These are phyloP conservation scores for Simplicillium aogashimaense DNA, from an alignment of 2,329 filamentous ascomycete species.

Conservation along the genomic window DNA sequence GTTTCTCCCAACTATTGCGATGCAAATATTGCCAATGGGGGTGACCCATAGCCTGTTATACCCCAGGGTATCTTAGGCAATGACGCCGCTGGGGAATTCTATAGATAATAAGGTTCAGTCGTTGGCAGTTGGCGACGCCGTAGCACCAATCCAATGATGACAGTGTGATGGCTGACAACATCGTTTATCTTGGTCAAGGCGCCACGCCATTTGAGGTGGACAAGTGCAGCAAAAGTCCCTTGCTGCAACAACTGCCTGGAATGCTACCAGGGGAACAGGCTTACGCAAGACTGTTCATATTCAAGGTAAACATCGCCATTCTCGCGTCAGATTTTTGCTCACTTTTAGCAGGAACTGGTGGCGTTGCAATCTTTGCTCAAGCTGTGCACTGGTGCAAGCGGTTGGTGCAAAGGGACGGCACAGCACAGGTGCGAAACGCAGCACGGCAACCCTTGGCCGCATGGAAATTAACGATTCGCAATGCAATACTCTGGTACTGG, in stretches of 20 bases:
- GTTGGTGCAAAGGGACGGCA: too few species aligned
- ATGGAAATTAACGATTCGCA: too few species aligned
- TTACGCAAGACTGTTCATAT: conserved; percentile 31
- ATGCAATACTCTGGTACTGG: too few species aligned
- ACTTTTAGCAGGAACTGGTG: conserved; percentile 19
- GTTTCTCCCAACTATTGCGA: conserved; percentile 24
- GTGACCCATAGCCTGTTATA: conserved; percentile 29
- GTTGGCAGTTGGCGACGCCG: conserved; percentile 24
- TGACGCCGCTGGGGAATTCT: conserved; percentile 31
- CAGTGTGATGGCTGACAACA: conserved; percentile 28
- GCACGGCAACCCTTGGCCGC: too few species aligned
- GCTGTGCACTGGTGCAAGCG: too few species aligned
- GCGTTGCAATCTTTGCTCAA: conserved; percentile 20
- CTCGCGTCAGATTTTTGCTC: not conserved
- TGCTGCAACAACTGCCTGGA: conserved; percentile 36
- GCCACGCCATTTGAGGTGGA: conserved; percentile 25
- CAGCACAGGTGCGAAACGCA: too few species aligned
- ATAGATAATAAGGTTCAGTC: too few species aligned
- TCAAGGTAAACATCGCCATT: conserved; percentile 21
- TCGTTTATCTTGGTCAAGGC: conserved; percentile 27
- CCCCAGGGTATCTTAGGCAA: conserved; percentile 21
- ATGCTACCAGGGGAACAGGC: conserved; percentile 25
- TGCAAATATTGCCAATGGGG: conserved; percentile 24
- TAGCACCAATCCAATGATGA: conserved; percentile 27
- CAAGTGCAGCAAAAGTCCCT: conserved; percentile 24